Evolutionary conservation across 139 green algal species (phyloP), one percentile per base, ranked within the genome.

Genomic region (Volvox africanus): DNA sequence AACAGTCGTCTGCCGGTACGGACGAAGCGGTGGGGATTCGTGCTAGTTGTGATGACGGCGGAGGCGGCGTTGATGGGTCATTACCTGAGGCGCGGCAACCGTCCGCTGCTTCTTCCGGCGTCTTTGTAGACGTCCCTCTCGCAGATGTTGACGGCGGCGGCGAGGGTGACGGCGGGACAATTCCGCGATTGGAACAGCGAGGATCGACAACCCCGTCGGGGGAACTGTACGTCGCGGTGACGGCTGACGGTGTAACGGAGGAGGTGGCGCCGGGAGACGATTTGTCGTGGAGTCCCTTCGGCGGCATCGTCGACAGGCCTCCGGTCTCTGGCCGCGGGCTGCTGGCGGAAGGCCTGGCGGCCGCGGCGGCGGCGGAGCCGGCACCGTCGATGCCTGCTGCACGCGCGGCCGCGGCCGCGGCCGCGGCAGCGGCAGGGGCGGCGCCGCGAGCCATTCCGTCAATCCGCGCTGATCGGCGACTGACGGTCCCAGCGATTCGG

Each of bases 101-200:
- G 30, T 71, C 80, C 13, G 50, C 44, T 20, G 80, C 80, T 33
- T 67, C 78, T n/a, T 89, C 83, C 26, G 83, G 26, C 24, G 5
- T 28, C 2, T 89, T 89, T n/a, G 83, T 36, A 26, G 83, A 89
- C 67, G 26, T 89, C 1, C 33, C 82, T 1, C 33, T 88, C 19
- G 61, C 20, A 12, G 83, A 80, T 1, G 83, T 67, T 26, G 65
- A 67, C 18, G 82, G 11, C 11, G 82, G 69, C 3, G 83, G 61
- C 30, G 81, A 16, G 13, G 26, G 26, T 21, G 73, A n/a, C n/a
- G n/a, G n/a, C n/a, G n/a, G n/a, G n/a, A n/a, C n/a, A n/a, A n/a
- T n/a, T n/a, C n/a, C n/a, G n/a, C n/a, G n/a, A n/a, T n/a, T n/a
- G n/a, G n/a, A n/a, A n/a, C n/a, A n/a, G n/a, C n/a, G n/a, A n/a